Conservation (phyloP, 2,329 filamentous ascomycete genomes). For the Colletotrichum tamarilloi region DNA sequence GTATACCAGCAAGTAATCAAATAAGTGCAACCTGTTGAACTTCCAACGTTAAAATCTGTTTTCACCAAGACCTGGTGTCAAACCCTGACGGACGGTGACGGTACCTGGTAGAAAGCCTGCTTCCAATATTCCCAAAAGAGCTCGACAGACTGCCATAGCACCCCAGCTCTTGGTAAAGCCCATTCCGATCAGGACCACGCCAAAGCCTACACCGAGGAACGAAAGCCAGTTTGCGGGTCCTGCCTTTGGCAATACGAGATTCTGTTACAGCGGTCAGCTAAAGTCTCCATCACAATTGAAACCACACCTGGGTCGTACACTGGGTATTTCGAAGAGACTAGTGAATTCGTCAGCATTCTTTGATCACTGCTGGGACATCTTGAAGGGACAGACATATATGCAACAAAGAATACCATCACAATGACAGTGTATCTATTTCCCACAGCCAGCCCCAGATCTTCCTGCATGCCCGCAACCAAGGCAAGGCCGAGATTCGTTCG, state of each 20-base stretch:
- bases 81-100: background rate
- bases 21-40: background rate
- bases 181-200: background rate
- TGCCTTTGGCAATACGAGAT: background rate
- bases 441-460: slow-evolving; percentile 34
- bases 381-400: background rate
- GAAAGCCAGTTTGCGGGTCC: background rate
- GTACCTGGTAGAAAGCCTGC: background rate
- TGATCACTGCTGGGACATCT: background rate
- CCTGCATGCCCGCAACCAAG: slow-evolving; percentile 35
- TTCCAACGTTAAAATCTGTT: background rate
- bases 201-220: background rate
- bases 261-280: background rate
- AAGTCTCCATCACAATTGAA: background rate
- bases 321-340: background rate
- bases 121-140: background rate
- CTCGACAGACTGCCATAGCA: background rate
- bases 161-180: background rate
- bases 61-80: background rate
- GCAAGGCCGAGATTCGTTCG: slow-evolving; percentile 34
- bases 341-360: background rate
- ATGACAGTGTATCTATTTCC: slow-evolving; percentile 9
- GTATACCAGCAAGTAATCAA: background rate
- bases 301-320: background rate
- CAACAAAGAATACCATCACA: background rate